Conservation (phyloP, 495 filamentous ascomycete genomes). For the Pseudoneurospora amorphoporcata region DNA sequence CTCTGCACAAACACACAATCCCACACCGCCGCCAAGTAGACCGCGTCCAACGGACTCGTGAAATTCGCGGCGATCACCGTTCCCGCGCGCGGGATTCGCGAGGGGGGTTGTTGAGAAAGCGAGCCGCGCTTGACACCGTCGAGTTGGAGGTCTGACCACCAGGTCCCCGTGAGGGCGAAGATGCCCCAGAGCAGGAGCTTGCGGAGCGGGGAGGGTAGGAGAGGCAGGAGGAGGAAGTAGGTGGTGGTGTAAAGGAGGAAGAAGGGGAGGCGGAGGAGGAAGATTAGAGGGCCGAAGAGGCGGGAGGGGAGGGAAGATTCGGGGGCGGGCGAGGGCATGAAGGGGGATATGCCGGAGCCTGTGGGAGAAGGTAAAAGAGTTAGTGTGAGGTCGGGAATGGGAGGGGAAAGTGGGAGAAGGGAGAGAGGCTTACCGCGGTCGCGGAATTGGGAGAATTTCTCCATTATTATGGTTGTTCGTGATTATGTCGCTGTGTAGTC, state of each 20-base stretch:
- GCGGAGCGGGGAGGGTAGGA: constrained; percentile 63
- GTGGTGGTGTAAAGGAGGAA: constrained; percentile 54
- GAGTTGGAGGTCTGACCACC: constrained; percentile 96
- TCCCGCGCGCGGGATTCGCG: constrained; percentile 61
- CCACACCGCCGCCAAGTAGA: constrained; percentile 96
- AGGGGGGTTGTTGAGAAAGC: constrained; percentile 46
- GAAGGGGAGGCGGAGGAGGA: constrained; percentile 69
- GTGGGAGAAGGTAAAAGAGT: constrained; percentile 1
- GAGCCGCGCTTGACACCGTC: constrained; percentile 87
- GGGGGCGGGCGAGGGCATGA: constrained; percentile 65
- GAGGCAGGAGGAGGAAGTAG: constrained; percentile 77
- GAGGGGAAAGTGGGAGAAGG: not conserved
- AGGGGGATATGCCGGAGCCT: constrained; percentile 96
- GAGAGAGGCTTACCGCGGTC: constrained; percentile 63
- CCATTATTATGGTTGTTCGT: constrained; percentile 46
- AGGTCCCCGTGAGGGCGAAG: constrained; percentile 76
- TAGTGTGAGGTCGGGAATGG: constrained; percentile 5
- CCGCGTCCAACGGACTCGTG: constrained; percentile 82
- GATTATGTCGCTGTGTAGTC: not conserved
- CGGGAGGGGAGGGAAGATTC: constrained; percentile 45
- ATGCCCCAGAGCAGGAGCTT: constrained; percentile 83
- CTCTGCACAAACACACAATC: constrained; percentile 85
- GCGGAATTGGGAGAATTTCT: constrained; percentile 94
- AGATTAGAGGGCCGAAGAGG: constrained; percentile 53
- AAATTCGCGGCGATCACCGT: constrained; percentile 81